Evolutionary conservation across 2,329 filamentous ascomycete species (phyloP), one percentile per base, ranked within the genome.

Genomic region (Sporothrix luriei): DNA sequence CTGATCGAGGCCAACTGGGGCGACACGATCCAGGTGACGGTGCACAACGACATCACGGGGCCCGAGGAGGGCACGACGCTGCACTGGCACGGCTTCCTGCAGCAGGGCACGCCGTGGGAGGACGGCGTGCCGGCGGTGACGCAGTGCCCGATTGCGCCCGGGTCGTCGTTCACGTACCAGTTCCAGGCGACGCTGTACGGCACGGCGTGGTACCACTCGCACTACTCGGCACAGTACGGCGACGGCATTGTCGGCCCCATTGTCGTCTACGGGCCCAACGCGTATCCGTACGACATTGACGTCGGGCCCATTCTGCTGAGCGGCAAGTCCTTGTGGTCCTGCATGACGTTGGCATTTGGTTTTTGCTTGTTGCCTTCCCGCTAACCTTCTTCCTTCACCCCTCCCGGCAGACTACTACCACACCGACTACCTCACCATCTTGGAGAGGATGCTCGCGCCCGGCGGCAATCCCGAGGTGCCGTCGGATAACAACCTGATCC

Each of bases 41-140:
- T 91, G 69, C 83, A 86, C 78, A 93, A 93, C 77, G 82, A 85
- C n/a, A 83, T 91, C 1, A 85, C 73, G 71, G 78, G 76, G 1
- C 82, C 81, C 16, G 78, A 75, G 43, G 81, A 80, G 72, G 78
- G 79, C 29, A 82, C 81, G 0, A 79, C 81, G 0, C 77, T 85
- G 38, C 83, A 85, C 73, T 85, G 83, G 83, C 83, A 85, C 70
- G 83, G 83, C 9, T 72, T 85, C 3, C 77, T 79, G 40, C 82
- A 84, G 74, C 77, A 78, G 48, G 77, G 79, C 70, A 82, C 78
- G 69, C 81, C 81, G 71, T 76, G 80, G n/a, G 78, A 81, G 68
- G 84, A 85, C 68, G 84, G 84, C 49, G 82, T 81, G 61, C 80
- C 79, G 38, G 80, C 79, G 46, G 73, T 82, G 16, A 80, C 80